These are phyloP conservation scores for Talaromyces verruculosus DNA, from an alignment of 2,329 filamentous ascomycete genomes.

Conservation along the genomic window DNA sequence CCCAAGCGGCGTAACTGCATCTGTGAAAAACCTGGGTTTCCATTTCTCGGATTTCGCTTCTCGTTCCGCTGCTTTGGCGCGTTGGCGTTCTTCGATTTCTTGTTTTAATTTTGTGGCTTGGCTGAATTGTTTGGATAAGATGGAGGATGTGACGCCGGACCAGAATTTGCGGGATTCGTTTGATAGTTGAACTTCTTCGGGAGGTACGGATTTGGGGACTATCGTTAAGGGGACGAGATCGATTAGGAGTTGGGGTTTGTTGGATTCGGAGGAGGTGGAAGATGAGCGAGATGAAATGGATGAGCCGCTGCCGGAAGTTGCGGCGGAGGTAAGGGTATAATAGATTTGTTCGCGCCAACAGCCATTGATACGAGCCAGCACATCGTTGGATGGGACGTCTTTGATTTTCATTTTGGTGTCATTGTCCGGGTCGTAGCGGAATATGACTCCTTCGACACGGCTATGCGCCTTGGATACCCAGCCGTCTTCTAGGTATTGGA, in stretches of 20 bases:
- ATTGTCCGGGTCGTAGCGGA: conserved; percentile 83
- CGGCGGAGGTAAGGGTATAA: conserved; percentile 53
- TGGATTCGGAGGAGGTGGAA: conserved; percentile 3
- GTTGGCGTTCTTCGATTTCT: conserved; percentile 86
- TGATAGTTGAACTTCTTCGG: conserved; percentile 72
- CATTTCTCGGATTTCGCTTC: conserved; percentile 60
- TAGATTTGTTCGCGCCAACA: conserved; percentile 76
- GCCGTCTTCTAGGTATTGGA: conserved; percentile 91
- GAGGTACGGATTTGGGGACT: conserved; percentile 75
- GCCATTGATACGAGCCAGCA: conserved; percentile 79
- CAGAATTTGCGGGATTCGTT: conserved; percentile 91
- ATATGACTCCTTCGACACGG: conserved; percentile 85
- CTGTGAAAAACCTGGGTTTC: conserved; percentile 84
- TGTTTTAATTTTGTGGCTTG: conserved; percentile 85
- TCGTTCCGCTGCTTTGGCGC: conserved; percentile 77
- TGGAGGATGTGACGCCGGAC: conserved; percentile 83
- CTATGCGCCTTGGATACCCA: conserved; percentile 93
- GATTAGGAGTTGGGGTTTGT: conserved; percentile 68
- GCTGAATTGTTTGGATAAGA: conserved; percentile 75
- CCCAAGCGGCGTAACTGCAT: conserved; percentile 59
- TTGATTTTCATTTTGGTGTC: conserved; percentile 77
- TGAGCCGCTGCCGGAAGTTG: conserved; percentile 1
- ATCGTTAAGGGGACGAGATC: conserved; percentile 83
- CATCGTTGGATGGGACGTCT: conserved; percentile 81
- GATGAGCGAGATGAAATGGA: conserved; percentile 11